A percentile compares a stretch with the other conserved stretches of the same genome.
These are phyloP conservation scores for Maudiozyma bulderi DNA, from an alignment of 805 yeast species.

Conservation along the genomic window DNA sequence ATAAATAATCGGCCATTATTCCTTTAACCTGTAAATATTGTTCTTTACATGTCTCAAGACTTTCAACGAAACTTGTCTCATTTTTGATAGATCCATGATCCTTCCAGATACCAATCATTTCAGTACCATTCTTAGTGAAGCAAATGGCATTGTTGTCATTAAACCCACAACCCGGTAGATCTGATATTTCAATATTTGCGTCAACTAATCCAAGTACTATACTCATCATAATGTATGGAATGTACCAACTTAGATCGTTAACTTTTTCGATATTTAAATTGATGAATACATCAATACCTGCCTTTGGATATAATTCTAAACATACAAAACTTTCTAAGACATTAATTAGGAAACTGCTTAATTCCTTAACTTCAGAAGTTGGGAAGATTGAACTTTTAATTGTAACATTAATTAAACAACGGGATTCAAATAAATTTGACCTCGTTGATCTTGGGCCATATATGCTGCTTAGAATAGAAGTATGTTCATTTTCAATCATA, in stretches of 20 bases:
- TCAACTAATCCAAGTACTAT: slow-evolving; percentile 71
- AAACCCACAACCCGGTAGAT: slow-evolving; percentile 61
- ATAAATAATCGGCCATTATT: slow-evolving; percentile 13
- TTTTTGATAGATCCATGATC: slow-evolving; percentile 26
- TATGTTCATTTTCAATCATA: slow-evolving; percentile 51
- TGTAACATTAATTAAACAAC: slow-evolving; percentile 54
- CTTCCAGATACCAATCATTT: slow-evolving; percentile 53
- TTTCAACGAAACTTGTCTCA: slow-evolving; percentile 10
- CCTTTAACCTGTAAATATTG: slow-evolving; percentile 17
- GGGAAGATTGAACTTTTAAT: slow-evolving; percentile 28
- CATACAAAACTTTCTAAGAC: slow-evolving; percentile 32
- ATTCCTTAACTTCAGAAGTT: slow-evolving; percentile 31
- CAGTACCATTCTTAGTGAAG: slow-evolving; percentile 46
- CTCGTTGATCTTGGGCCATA: slow-evolving; percentile 86
- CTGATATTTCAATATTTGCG: slow-evolving; percentile 72
- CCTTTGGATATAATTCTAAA: slow-evolving; percentile 75
- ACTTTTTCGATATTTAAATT: slow-evolving; percentile 39
- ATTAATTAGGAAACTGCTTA: slow-evolving; percentile 32
- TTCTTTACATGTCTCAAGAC: slow-evolving; percentile 37
- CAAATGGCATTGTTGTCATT: slow-evolving; percentile 38
- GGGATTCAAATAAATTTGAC: slow-evolving; percentile 52
- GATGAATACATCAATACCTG: slow-evolving; percentile 72
- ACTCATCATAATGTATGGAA: slow-evolving; percentile 30
- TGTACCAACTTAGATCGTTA: slow-evolving; percentile 13
- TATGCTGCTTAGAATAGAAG: slow-evolving; percentile 53